These are phyloP conservation scores for Citrus cavaleriei DNA, from an alignment of 345 rosid genomes.

Conservation along the genomic window DNA sequence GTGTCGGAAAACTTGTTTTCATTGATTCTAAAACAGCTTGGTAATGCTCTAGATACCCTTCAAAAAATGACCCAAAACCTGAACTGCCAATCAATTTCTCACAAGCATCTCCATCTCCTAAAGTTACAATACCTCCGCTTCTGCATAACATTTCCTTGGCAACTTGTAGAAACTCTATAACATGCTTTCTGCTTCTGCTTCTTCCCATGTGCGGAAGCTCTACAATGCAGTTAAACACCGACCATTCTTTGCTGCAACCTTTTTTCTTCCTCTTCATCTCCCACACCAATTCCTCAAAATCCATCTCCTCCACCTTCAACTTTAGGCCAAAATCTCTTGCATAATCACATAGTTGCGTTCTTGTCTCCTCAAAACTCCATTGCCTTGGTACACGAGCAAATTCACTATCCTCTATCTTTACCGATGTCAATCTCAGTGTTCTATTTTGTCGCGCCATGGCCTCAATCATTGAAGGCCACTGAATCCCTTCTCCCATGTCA, in stretches of 20 bases:
- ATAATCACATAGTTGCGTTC: not conserved
- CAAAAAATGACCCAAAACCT: conserved; percentile 21
- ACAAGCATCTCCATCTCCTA: conserved; percentile 26
- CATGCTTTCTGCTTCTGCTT: conserved; percentile 16
- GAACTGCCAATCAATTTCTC: not conserved
- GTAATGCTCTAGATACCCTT: conserved; percentile 17
- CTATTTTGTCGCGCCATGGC: conserved; percentile 12
- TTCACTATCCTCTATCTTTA: conserved; percentile 11
- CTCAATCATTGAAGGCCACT: conserved; percentile 27
- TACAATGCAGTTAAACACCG: conserved; percentile 24
- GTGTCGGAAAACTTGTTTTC: conserved; percentile 15
- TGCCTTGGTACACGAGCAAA: not conserved
- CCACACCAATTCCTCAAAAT: conserved; percentile 11
- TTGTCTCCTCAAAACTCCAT: conserved; percentile 23
- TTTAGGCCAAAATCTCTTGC: conserved; percentile 10
- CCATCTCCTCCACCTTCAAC: conserved; percentile 18
- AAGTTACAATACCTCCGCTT: conserved; percentile 16
- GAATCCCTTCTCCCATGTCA: conserved; percentile 29
- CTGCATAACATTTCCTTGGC: conserved; percentile 10
- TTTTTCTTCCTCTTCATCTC: conserved; percentile 7
- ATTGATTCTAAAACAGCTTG: conserved; percentile 26
- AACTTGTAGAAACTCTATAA: conserved; percentile 11
- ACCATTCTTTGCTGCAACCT: conserved; percentile 14
- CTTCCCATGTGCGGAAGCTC: conserved; percentile 29
- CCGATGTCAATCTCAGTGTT: conserved; percentile 16